Percentiles rank a stretch among this genome's conserved stretches.
phyloP scores from a whole-genome alignment of 768 basidiomycete genomes.

The Crucibulum laeve region DNA sequence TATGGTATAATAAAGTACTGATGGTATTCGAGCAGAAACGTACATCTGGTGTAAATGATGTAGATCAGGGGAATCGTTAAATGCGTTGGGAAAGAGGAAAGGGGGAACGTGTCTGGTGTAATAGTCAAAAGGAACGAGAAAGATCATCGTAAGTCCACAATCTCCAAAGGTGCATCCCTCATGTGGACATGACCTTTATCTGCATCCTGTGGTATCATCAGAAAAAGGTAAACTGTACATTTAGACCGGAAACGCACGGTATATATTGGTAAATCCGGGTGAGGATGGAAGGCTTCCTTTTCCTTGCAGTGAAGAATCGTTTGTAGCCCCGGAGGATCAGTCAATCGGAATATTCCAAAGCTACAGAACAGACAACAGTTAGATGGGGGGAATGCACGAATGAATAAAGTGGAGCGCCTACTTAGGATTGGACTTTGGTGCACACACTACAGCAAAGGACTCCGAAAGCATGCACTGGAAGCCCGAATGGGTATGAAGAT shows the following conservation, averaged over 20 bases:
- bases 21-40: too few species aligned
- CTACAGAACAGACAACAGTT: conserved; percentile 26
- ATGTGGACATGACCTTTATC: conserved; percentile 84
- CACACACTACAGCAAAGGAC: conserved; percentile 90
- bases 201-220: conserved; percentile 51
- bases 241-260: conserved; percentile 51
- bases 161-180: conserved; percentile 69
- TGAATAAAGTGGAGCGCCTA: conserved; percentile 25
- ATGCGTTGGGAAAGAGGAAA: too few species aligned
- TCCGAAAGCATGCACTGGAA: conserved; percentile 91
- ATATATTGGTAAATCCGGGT: conserved; percentile 80
- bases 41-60: too few species aligned
- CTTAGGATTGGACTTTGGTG: conserved; percentile 75
- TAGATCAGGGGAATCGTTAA: too few species aligned
- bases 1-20: too few species aligned
- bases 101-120: too few species aligned
- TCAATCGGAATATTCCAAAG: conserved; percentile 87
- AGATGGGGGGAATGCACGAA: conserved; percentile 5
- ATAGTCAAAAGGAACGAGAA: too few species aligned
- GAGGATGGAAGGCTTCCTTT: conserved; percentile 83
- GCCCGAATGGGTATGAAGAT: conserved; percentile 85
- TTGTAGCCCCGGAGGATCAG: conserved; percentile 80
- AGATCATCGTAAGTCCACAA: conserved; percentile 69
- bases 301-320: conserved; percentile 63
- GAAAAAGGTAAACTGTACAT: conserved; percentile 1